Evolutionary conservation across 805 yeast genomes (phyloP), one percentile per base, ranked within the genome.

Genomic region (Starmerella stellata): DNA sequence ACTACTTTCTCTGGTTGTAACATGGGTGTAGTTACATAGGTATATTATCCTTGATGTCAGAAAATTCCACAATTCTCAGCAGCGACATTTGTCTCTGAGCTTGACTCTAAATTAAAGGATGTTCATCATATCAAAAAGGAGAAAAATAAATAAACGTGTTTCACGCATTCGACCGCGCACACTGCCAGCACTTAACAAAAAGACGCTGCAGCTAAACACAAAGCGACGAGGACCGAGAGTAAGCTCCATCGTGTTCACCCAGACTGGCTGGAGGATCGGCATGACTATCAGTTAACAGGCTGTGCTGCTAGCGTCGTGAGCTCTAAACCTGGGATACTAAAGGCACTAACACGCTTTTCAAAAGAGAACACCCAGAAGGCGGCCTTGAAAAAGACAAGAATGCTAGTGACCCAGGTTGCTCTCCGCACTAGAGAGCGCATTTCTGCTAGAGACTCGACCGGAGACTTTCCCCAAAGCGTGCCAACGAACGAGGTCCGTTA

Each of bases 401-500:
- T 9, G 23, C n/a, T 15, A 20, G 25, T 15, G 23, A 32, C 15
- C 35, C 35, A 13, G 25, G 18, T 23, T 15, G 35, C 25, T 17
- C 18, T n/a, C 31, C 35, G n/a, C 30, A 31, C 15, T n/a, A 21
- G 36, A 14, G 32, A 33, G 41, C 38, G 44, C 54, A 50, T 51
- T 37, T 51, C 53, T 48, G 53, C 54, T 38, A 37, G 17, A 38
- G n/a, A 37, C 41, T 39, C 42, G 49, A 48, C 56, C 56, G 56
- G 56, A 52, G 56, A 52, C 56, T 52, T 52, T 52, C 54, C 56
- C 56, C 54, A 45, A 52, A 52, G 56, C 55, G 41, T 46, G 31
- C 45, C 39, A 29, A 34, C 43, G 42, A 34, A 19, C 21, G 19
- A 15, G n/a, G n/a, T 13, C 38, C 50, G 47, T 34, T 19, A 32